Conservation (phyloP, 1,284 basidiomycete genomes). For the Moniliella sp. region DNA sequence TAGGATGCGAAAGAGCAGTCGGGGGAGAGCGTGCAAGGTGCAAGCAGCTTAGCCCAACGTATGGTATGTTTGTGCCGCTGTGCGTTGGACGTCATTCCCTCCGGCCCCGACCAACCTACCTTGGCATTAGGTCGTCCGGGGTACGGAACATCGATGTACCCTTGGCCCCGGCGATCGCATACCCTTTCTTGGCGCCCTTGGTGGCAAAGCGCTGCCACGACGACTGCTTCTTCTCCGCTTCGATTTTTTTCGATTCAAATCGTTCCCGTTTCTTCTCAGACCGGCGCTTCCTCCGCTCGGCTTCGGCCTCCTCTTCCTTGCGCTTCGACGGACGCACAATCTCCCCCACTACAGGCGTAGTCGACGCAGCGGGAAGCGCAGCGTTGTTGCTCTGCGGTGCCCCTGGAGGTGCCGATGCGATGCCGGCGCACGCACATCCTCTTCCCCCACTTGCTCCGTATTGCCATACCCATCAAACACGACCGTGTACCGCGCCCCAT, state of each 20-base stretch:
- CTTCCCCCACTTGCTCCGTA: constrained; percentile 62
- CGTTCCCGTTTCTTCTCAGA: constrained; percentile 74
- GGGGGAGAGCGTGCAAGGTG: too few species aligned
- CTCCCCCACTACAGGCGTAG: too few species aligned
- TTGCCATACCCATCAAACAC: constrained; percentile 85
- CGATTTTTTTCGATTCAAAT: constrained; percentile 65
- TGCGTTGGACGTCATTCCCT: constrained; percentile 62
- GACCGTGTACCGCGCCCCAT: too few species aligned
- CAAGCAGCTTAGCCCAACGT: too few species aligned
- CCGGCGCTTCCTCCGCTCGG: constrained; percentile 39
- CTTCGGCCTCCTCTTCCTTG: background rate
- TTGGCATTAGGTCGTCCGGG: constrained; percentile 68
- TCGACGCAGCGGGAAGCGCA: too few species aligned
- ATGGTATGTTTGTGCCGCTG: constrained; percentile 55
- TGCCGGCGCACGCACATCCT: constrained; percentile 47
- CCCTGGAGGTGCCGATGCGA: background rate
- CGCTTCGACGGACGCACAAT: constrained; percentile 1
- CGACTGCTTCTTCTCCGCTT: constrained; percentile 65
- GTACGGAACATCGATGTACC: constrained; percentile 80
- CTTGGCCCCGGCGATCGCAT: constrained; percentile 11
- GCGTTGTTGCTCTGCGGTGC: too few species aligned
- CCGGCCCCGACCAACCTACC: constrained; percentile 93
- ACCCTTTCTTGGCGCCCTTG: constrained; percentile 49
- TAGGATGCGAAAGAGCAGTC: too few species aligned
- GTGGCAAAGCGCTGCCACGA: constrained; percentile 96